Evolutionary conservation across 352 stramenopile genomes (phyloP).

Genomic region (Phytopythium vexans): DNA sequence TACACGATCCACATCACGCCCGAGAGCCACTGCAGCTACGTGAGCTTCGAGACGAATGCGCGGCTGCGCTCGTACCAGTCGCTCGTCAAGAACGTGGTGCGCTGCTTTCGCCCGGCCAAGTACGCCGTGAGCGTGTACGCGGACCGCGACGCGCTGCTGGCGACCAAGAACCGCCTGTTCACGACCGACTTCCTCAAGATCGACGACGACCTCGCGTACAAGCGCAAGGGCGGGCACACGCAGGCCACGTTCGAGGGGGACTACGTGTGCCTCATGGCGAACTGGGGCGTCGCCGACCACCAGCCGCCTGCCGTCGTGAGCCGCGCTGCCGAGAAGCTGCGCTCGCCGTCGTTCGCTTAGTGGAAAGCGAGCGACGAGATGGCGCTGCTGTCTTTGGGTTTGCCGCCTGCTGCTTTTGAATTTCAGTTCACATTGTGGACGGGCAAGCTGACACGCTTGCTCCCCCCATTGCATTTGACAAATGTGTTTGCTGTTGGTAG

Average conservation of each 20-base stretch:
- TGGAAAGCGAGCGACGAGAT: no score
- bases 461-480: no score
- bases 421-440: neutral
- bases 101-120: constrained; percentile 95
- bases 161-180: constrained; percentile 73
- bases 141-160: constrained; percentile 71
- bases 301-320: constrained; percentile 18
- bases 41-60: constrained; percentile 98
- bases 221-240: constrained; percentile 79
- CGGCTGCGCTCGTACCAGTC: constrained; percentile 82
- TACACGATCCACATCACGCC: constrained; percentile 99
- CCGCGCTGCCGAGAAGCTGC: constrained; percentile 58
- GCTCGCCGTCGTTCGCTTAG: constrained; percentile 77
- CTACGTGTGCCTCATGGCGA: constrained; percentile 85
- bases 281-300: constrained; percentile 54
- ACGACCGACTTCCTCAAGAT: constrained; percentile 62
- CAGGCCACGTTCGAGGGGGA: constrained; percentile 84
- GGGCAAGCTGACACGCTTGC: no score
- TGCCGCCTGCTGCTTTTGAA: neutral
- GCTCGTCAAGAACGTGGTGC: constrained; percentile 97
- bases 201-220: constrained; percentile 77
- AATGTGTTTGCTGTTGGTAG: no score
- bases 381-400: neutral
- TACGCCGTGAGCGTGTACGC: constrained; percentile 98
- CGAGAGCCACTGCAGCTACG: constrained; percentile 95